Evolutionary conservation across 139 green algal species (phyloP), one percentile per base, ranked within the genome.

Genomic region (Coelastrella sp.): DNA sequence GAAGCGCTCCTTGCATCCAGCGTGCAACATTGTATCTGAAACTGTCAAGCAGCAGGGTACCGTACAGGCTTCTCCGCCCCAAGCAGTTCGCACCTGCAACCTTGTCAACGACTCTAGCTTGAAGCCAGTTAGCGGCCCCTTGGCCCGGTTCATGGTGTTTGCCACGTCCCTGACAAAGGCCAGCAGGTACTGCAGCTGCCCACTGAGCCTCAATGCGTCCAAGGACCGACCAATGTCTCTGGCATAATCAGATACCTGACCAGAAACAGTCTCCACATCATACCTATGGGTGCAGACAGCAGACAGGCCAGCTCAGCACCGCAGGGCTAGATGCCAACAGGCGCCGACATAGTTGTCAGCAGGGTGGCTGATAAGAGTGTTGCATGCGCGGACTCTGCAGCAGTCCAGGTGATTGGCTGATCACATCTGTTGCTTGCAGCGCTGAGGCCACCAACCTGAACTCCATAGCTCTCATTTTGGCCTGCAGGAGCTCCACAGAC

Each of bases 391-490:
- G 32, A 47, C 32, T 47, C 32, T 47, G 32, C 32, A 47, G 32
- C 32, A 47, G 32, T 47, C 32, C 32, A 47, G 32, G 32, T 47
- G n/a, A n/a, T 47, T 47, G 32, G 32, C 32, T 47, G 32, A 47
- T 47, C 32, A 47, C 32, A 47, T 47, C 32, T 47, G 32, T 47
- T 47, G 32, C 32, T 47, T 47, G 32, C 32, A 47, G 23, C 73
- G 23, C 17, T 78, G 13, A 54, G 73, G 13, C 17, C 19, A 22
- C 80, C 56, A 5, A 88, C 82, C 83, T 80, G 68, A 81, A 88
- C 83, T 88, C 83, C 68, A 80, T 73, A 20, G 83, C 83, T 7
- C 83, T 76, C 83, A 88, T 88, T 68, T 88, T 88, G 32, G 83
- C 83, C 66, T 56, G 66, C 68, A 88, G 68, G 23, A 80, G 19